Base-by-base conservation (phyloP, 352 stramenopile species). In the Phytophthora pistaciae region DNA sequence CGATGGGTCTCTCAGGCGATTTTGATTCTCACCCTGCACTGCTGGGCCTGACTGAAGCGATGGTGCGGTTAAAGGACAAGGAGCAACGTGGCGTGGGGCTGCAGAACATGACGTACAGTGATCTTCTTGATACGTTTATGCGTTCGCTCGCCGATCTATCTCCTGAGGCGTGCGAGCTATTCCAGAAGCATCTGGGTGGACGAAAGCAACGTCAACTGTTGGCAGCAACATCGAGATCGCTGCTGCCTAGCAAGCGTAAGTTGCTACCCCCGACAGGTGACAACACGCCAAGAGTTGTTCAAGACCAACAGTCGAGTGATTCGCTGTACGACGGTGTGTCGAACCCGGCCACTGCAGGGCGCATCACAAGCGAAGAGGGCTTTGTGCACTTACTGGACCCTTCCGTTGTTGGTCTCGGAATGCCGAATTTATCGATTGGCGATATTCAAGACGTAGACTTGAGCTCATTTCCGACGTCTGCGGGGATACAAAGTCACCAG, bases 61-160 rank as follows among this genome's bases (percentile, higher is more conserved):
- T 95, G 80, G 78, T 90, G 23, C 77, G 74, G n/a, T 69, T 91
- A 11, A 94, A 92, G 53, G 82, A 94, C 56, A 95, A 95, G 66
- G 80, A 94, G 55, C 73, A 81, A 3, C 88, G 88, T 25, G 86
- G 88, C 8, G 86, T 95, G 7, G 88, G 88, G 0, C 66, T 92
- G 60, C 88, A 95, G 70, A 95, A 95, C 66, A 95, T 95, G 88
- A 77, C 57, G 20, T 93, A 92, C 66, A 92, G 75, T 40, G 69
- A 84, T 31, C 75, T 80, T 23, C 70, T 95, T 14, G 85, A 95
- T 64, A 60, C 72, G 4, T 95, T 94, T 60, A 89, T 93, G 83
- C 76, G 77, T 9, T 78, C 82, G 9, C 60, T 95, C 2, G 76
- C 77, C 1, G 82, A 86, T 18, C 62, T 93, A 46, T 93, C 85